phyloP scores from a whole-genome alignment of 139 green algal species.

The Astrephomene gubernaculifera region DNA sequence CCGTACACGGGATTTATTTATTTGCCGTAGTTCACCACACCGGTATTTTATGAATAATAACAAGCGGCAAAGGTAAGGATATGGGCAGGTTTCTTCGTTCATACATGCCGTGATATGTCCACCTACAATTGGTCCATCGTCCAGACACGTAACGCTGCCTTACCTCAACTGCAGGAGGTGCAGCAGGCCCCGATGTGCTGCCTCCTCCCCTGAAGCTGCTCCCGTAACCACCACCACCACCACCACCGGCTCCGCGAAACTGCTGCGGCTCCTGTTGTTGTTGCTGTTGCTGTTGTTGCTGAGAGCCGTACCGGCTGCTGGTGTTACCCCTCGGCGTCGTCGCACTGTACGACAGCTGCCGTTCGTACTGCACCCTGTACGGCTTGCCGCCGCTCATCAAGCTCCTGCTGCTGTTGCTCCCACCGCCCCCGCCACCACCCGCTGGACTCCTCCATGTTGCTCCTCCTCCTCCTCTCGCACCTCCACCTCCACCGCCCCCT shows the following conservation, averaged over 20 bases:
- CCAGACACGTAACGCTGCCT: no score
- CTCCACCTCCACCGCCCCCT: no score
- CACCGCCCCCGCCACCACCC: no score
- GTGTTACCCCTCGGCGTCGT: not conserved
- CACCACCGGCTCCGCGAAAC: not conserved
- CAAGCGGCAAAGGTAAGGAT: not conserved
- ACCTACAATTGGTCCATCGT: not conserved
- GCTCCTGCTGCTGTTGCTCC: no score
- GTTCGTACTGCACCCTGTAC: slow-evolving; percentile 34
- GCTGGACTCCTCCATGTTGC: no score
- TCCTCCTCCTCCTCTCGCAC: no score
- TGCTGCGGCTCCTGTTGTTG: not conserved
- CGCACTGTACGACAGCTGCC: not conserved
- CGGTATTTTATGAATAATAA: not conserved
- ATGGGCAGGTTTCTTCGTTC: not conserved
- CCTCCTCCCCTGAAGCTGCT: no score
- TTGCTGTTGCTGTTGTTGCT: not conserved
- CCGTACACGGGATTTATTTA: not conserved
- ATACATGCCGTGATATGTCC: not conserved
- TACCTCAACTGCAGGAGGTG: no score
- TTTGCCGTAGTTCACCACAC: not conserved
- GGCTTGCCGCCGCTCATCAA: not conserved
- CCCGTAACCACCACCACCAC: no score
- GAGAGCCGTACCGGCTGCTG: not conserved
- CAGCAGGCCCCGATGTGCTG: no score